These are phyloP conservation scores for Termitomyces sp. DNA, from an alignment of 768 basidiomycete genomes.

Conservation along the genomic window DNA sequence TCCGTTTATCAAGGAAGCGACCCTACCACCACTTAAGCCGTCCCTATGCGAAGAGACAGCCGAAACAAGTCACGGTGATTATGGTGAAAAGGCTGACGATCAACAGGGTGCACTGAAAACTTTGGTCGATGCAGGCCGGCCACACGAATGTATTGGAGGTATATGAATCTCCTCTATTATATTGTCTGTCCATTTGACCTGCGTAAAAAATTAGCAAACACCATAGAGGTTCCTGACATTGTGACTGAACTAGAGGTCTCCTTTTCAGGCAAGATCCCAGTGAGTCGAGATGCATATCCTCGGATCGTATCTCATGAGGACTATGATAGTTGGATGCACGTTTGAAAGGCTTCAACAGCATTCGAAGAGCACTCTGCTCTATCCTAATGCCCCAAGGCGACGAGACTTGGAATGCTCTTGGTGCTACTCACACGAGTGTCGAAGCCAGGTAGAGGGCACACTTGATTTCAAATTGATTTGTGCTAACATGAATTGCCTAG, in stretches of 20 bases:
- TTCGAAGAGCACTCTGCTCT: conserved; percentile 37
- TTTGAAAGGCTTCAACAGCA: conserved; percentile 29
- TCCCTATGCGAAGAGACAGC: not conserved
- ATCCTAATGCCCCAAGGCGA: conserved; percentile 27
- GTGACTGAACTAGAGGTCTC: conserved; percentile 33
- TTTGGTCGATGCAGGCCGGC: not conserved
- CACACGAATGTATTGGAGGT: not conserved
- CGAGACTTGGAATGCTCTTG: conserved; percentile 22
- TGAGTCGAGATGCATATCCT: conserved; percentile 17
- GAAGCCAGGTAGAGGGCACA: conserved; percentile 13
- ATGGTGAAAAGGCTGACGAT: not conserved
- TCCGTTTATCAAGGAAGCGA: conserved; percentile 1
- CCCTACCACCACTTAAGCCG: conserved; percentile 6
- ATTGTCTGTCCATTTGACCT: not conserved
- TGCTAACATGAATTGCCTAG: conserved; percentile 24
- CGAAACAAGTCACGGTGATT: not conserved
- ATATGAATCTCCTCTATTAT: not conserved
- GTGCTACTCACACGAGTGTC: not conserved
- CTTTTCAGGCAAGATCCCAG: conserved; percentile 41
- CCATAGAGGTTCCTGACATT: conserved; percentile 22
- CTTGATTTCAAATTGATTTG: not conserved
- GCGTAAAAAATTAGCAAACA: not conserved
- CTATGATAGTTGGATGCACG: conserved; percentile 30
- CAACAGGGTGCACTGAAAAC: not conserved
- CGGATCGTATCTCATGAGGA: not conserved